phyloP scores from a whole-genome alignment of 2,329 filamentous ascomycete genomes.

The Fusarium stilboides region DNA sequence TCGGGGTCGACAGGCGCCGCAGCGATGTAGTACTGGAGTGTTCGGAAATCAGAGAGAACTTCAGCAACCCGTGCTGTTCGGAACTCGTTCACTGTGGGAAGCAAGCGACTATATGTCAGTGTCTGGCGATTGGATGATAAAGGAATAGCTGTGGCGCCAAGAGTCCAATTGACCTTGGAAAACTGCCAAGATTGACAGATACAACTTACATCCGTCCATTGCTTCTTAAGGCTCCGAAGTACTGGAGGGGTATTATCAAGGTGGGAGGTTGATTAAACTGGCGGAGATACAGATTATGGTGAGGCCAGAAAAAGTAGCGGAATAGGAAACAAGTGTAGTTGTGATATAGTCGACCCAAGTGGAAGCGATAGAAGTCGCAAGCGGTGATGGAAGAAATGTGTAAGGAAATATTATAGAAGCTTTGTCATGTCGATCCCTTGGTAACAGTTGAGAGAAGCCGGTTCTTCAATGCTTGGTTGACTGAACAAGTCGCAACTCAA shows the following conservation, averaged over 20 bases:
- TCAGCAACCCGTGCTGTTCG: constrained; percentile 73
- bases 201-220: constrained; percentile 51
- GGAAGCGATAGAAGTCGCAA: constrained; percentile 6
- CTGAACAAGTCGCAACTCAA: constrained; percentile 30
- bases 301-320: constrained; percentile 6
- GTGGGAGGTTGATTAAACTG: constrained; percentile 15
- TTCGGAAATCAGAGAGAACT: constrained; percentile 73
- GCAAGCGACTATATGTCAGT: constrained; percentile 39
- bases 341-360: constrained; percentile 22
- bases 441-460: constrained; percentile 48
- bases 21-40: constrained; percentile 74
- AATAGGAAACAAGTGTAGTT: constrained; percentile 5
- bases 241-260: constrained; percentile 14
- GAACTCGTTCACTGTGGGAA: constrained; percentile 70
- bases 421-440: constrained; percentile 44
- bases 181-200: constrained; percentile 19
- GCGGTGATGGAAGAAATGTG: constrained; percentile 21
- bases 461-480: constrained; percentile 46
- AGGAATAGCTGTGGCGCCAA: not conserved
- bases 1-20: constrained; percentile 68
- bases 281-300: constrained; percentile 4
- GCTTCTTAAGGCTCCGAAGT: constrained; percentile 15
- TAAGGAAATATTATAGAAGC: constrained; percentile 38
- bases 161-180: constrained; percentile 20
- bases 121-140: not conserved